Evolutionary conservation across 2,329 filamentous ascomycete species (phyloP).

Genomic region (Phaeoacremonium minimum): DNA sequence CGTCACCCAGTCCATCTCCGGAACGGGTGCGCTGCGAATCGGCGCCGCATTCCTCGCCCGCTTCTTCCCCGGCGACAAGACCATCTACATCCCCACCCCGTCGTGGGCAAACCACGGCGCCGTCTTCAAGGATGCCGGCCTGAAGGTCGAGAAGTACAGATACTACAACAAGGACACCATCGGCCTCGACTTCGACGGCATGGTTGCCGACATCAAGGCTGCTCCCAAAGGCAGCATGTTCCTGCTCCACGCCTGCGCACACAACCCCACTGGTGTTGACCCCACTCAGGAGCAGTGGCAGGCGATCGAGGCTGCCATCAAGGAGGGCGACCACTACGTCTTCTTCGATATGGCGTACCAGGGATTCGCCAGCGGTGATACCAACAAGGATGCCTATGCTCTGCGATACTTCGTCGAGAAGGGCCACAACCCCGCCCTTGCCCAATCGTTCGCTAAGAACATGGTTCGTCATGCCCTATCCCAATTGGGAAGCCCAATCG

Average conservation of each 20-base stretch:
- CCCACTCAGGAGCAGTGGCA: constrained; percentile 89
- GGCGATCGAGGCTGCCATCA: constrained; percentile 82
- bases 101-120: constrained; percentile 99
- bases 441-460: constrained; percentile 98
- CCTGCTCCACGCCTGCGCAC: constrained; percentile 92
- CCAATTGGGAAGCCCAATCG: neutral
- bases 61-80: constrained; percentile 88
- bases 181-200: constrained; percentile 92
- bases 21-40: constrained; percentile 92
- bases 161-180: constrained; percentile 99
- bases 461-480: constrained; percentile 59
- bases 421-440: constrained; percentile 82
- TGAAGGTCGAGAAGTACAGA: constrained; percentile 90
- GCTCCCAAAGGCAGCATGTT: constrained; percentile 85
- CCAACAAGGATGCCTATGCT: constrained; percentile 88
- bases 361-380: constrained; percentile 91
- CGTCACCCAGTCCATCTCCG: constrained; percentile 97
- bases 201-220: constrained; percentile 84
- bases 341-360: constrained; percentile 99
- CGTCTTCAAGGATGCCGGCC: constrained; percentile 88
- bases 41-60: constrained; percentile 89
- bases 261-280: constrained; percentile 97
- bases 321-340: constrained; percentile 81
- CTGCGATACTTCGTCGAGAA: constrained; percentile 89
- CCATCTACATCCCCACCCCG: constrained; percentile 92